Evolutionary conservation across 805 yeast species (phyloP).

Genomic region (Candida nonsorbophila): DNA sequence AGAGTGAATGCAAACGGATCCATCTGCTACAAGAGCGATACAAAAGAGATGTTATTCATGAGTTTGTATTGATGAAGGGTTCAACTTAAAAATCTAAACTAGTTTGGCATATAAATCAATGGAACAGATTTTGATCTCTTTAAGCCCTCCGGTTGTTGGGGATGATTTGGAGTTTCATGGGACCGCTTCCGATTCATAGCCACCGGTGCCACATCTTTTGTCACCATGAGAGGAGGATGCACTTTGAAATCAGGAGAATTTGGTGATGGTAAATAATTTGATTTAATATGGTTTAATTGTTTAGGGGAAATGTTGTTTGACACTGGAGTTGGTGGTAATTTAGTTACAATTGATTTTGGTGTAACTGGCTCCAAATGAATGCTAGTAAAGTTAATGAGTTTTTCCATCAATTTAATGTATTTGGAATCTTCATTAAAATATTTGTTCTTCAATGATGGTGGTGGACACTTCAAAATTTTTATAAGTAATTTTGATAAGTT

Average conservation of each 20-base stretch:
- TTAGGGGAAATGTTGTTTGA: conserved; percentile 19
- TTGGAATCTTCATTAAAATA: conserved; percentile 35
- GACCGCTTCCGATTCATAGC: conserved; percentile 6
- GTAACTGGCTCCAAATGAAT: conserved; percentile 25
- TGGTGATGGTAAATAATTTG: conserved; percentile 9
- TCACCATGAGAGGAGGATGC: conserved; percentile 10
- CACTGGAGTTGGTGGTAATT: conserved; percentile 21
- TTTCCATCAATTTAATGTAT: conserved; percentile 30
- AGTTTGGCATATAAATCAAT: conserved; percentile 4
- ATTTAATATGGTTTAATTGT: not conserved
- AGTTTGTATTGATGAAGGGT: too few relatives aligned
- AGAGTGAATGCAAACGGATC: too few relatives aligned
- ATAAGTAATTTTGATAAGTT: conserved; percentile 15
- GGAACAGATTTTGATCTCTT: conserved; percentile 20
- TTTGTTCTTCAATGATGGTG: conserved; percentile 41
- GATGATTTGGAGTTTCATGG: conserved; percentile 1
- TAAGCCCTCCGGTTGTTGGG: conserved; percentile 7
- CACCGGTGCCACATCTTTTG: too few relatives aligned
- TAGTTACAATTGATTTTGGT: conserved; percentile 17
- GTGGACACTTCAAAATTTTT: conserved; percentile 40
- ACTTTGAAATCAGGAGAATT: conserved; percentile 8
- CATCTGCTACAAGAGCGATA: too few relatives aligned
- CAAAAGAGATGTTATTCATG: too few relatives aligned
- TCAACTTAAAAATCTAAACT: too few relatives aligned
- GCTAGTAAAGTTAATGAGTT: conserved; percentile 27